Percentiles rank a stretch among this genome's conserved stretches.
phyloP scores from a whole-genome alignment of 2,329 filamentous ascomycete species.

The Colletotrichum trifolii region DNA sequence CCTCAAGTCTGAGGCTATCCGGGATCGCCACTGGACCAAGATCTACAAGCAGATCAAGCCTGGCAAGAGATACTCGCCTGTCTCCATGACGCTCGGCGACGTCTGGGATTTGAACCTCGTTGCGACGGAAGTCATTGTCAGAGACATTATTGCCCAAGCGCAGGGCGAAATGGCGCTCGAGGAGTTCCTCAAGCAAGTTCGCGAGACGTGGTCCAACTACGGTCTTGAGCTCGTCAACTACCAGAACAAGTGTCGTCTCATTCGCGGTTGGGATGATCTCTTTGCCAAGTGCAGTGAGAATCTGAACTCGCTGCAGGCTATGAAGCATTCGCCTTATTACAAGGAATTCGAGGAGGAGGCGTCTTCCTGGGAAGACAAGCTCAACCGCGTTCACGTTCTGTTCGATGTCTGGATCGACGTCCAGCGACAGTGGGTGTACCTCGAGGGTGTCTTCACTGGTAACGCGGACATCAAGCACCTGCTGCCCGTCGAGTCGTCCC shows the following conservation, averaged over 20 bases:
- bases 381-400: conserved; percentile 95
- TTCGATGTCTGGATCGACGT: conserved; percentile 99
- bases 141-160: conserved; percentile 93
- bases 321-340: conserved; percentile 99
- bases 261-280: conserved; percentile 96
- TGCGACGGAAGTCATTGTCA: conserved; percentile 86
- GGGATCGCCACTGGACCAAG: conserved; percentile 96
- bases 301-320: conserved; percentile 95
- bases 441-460: conserved; percentile 98
- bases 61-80: conserved; percentile 90
- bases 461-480: conserved; percentile 99
- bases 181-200: conserved; percentile 95
- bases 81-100: conserved; percentile 96
- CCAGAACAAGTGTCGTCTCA: conserved; percentile 97
- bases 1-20: conserved; percentile 94
- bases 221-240: conserved; percentile 95
- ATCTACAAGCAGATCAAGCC: conserved; percentile 97
- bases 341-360: conserved; percentile 99
- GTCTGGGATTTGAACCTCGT: conserved; percentile 97
- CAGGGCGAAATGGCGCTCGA: conserved; percentile 98
- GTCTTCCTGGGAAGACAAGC: conserved; percentile 95
- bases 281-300: conserved; percentile 99
- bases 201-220: conserved; percentile 97
- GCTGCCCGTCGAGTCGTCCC: conserved; percentile 92
- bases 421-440: conserved; percentile 99